These are phyloP conservation scores for Coniferiporia sulphurascens DNA, from an alignment of 1,284 basidiomycete genomes.

Conservation along the genomic window DNA sequence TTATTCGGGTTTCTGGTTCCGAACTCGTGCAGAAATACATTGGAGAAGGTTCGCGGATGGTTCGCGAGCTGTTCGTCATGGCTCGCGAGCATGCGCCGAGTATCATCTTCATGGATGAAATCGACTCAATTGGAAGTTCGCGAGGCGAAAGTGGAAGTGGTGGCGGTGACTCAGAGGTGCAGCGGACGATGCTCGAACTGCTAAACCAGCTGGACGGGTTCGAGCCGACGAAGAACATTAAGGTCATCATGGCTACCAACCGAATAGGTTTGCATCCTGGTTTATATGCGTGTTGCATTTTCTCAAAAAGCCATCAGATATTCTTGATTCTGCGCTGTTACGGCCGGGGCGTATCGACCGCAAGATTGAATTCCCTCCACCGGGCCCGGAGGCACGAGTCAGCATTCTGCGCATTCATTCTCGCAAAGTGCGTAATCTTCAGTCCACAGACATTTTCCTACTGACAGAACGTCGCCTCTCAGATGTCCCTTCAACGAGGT, in stretches of 20 bases:
- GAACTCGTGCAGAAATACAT: constrained; percentile 99
- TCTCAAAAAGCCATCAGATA: constrained; percentile 50
- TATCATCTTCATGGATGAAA: constrained; percentile 99
- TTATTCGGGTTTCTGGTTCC: constrained; percentile 93
- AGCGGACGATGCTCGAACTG: constrained; percentile 96
- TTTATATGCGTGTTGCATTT: not conserved
- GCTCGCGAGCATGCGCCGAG: constrained; percentile 97
- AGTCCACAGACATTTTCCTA: not conserved
- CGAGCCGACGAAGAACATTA: constrained; percentile 97
- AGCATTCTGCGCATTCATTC: constrained; percentile 97
- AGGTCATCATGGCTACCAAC: constrained; percentile 99
- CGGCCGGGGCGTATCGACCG: constrained; percentile 97
- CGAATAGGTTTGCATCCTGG: constrained; percentile 71
- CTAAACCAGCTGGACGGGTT: constrained; percentile 98
- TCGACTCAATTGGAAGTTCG: constrained; percentile 95
- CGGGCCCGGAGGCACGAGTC: constrained; percentile 95
- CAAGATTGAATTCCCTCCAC: constrained; percentile 99
- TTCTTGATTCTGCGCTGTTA: constrained; percentile 91
- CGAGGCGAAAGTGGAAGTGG: constrained; percentile 87
- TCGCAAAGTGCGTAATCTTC: constrained; percentile 62
- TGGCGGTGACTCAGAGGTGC: constrained; percentile 93
- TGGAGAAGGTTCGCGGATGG: constrained; percentile 95
- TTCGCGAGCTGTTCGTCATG: constrained; percentile 98
- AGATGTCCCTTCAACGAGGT: constrained; percentile 98
- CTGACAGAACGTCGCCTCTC: not conserved